phyloP scores from a whole-genome alignment of 2,329 filamentous ascomycete genomes.

The Taxawa tesnikishii region DNA sequence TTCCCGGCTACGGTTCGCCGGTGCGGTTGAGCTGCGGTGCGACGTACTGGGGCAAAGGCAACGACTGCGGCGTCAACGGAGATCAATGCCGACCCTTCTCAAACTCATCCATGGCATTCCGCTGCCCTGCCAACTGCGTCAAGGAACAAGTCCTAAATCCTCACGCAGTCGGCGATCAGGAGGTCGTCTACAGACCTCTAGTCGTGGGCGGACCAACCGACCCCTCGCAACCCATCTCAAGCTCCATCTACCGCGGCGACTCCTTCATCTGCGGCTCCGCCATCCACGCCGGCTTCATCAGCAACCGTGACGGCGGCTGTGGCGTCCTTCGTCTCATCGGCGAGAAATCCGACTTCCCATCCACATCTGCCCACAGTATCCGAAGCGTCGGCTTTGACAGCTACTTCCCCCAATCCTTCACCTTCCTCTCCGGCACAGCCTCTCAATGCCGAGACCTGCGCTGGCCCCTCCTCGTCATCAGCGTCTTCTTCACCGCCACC shows the following conservation, averaged over 20 bases:
- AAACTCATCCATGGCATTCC: conserved; percentile 57
- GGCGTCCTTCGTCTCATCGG: conserved; percentile 69
- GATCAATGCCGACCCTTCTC: conserved; percentile 64
- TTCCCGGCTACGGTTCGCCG: conserved; percentile 56
- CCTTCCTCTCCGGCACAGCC: conserved; percentile 54
- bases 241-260: conserved; percentile 69
- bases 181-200: conserved; percentile 42
- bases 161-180: conserved; percentile 59
- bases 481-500: conserved; percentile 63
- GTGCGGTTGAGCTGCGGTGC: conserved; percentile 53
- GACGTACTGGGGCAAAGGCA: conserved; percentile 58
- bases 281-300: conserved; percentile 70
- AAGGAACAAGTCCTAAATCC: conserved; percentile 56
- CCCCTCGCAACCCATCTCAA: conserved; percentile 23
- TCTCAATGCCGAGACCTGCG: conserved; percentile 65
- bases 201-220: conserved; percentile 41
- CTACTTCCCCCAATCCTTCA: conserved; percentile 79
- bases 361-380: conserved; percentile 61
- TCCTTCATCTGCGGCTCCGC: conserved; percentile 79
- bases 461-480: conserved; percentile 75
- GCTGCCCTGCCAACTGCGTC: conserved; percentile 61
- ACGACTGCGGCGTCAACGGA: conserved; percentile 63
- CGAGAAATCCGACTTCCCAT: conserved; percentile 48
- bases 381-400: conserved; percentile 68
- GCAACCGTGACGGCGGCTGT: conserved; percentile 61